Conservation (phyloP, 1,139 yeast species). For the Kluyveromyces sp. region DNA sequence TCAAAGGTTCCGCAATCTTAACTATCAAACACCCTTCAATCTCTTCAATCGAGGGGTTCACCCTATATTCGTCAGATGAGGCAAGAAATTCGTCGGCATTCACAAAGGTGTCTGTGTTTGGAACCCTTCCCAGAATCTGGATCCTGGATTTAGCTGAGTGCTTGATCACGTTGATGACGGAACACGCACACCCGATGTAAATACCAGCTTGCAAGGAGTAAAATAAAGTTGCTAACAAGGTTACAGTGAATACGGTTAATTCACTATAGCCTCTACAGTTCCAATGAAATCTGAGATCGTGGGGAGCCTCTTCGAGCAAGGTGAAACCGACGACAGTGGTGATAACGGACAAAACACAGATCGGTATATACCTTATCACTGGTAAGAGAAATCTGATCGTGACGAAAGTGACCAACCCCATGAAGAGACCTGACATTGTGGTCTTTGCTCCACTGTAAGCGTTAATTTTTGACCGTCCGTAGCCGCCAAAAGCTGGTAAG, state of each 20-base stretch:
- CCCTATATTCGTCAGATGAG: constrained; percentile 2
- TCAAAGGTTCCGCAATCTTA: constrained; percentile 85
- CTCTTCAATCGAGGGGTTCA: constrained; percentile 45
- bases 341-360: constrained; percentile 74
- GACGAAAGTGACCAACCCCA: constrained; percentile 66
- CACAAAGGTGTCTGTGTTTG: constrained; percentile 67
- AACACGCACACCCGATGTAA: constrained; percentile 74
- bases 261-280: constrained; percentile 72
- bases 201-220: constrained; percentile 89
- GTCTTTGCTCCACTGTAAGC: constrained; percentile 82
- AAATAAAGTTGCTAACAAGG: constrained; percentile 64
- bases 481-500: constrained; percentile 92
- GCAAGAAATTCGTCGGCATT: constrained; percentile 56
- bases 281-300: constrained; percentile 69
- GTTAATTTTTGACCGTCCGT: constrained; percentile 87
- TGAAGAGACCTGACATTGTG: constrained; percentile 72
- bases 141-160: constrained; percentile 85
- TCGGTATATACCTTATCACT: constrained; percentile 67
- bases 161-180: constrained; percentile 70
- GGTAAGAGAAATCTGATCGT: constrained; percentile 58
- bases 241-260: constrained; percentile 62
- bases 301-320: constrained; percentile 81
- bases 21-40: constrained; percentile 81
- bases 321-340: constrained; percentile 74
- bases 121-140: constrained; percentile 78